Percentiles rank a stretch among this genome's conserved stretches.
Conservation (phyloP, 768 basidiomycete genomes). For the Chlorophyllum brunneum region DNA sequence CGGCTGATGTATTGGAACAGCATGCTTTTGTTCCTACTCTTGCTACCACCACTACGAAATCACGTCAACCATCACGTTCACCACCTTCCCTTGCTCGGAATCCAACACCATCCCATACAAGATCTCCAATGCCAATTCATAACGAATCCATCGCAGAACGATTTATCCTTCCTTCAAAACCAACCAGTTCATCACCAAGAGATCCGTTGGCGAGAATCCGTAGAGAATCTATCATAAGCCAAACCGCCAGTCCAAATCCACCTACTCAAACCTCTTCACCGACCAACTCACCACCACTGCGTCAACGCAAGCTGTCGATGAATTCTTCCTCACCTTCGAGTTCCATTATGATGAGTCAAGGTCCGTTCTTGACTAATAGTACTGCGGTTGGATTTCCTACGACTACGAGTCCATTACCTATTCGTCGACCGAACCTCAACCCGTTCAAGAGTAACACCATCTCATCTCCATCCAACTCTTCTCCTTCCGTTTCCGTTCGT, state of each 20-base stretch:
- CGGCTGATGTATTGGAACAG: slow-evolving; percentile 40
- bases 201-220: slow-evolving; percentile 13
- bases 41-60: slow-evolving; percentile 10
- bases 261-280: slow-evolving; percentile 8
- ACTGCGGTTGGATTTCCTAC: slow-evolving; percentile 16
- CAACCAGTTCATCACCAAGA: slow-evolving; percentile 17
- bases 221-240: slow-evolving; percentile 3
- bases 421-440: slow-evolving; percentile 29
- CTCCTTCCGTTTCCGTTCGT: slow-evolving; percentile 30
- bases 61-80: slow-evolving; percentile 19
- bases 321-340: slow-evolving; percentile 28
- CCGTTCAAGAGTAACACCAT: slow-evolving; percentile 40
- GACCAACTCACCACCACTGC: slow-evolving; percentile 22
- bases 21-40: slow-evolving; percentile 74
- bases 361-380: background rate
- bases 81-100: slow-evolving; percentile 17
- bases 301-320: slow-evolving; percentile 51
- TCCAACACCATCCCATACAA: slow-evolving; percentile 17
- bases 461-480: slow-evolving; percentile 27
- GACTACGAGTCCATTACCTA: slow-evolving; percentile 25
- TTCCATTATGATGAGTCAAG: slow-evolving; percentile 16
- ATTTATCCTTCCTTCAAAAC: slow-evolving; percentile 33
- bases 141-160: slow-evolving; percentile 28
- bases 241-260: background rate
- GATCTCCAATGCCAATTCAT: slow-evolving; percentile 7